Conservation (phyloP, 202 grass and related monocot genomes). For the Brachypodium distachyon region DNA sequence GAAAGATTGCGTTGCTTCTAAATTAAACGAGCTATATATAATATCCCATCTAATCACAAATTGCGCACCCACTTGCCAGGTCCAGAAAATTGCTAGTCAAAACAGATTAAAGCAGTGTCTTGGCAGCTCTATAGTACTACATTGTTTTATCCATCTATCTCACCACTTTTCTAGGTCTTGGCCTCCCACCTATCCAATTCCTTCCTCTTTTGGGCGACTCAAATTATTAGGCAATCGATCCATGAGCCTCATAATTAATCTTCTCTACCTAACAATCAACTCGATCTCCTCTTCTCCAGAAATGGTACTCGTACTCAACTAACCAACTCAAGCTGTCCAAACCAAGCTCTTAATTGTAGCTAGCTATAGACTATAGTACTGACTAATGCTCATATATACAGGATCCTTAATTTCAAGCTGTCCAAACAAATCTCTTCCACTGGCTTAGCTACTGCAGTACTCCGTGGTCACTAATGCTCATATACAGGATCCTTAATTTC, state of each 20-base stretch:
- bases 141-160: conserved; percentile 2
- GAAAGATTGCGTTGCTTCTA: conserved; percentile 13
- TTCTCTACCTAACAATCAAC: conserved; percentile 9
- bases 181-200: neutral
- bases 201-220: neutral
- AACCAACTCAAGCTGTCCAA: conserved; percentile 20
- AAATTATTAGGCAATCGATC: neutral
- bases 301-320: neutral
- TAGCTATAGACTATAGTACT: neutral
- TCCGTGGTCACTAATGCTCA: too few relatives aligned
- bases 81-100: neutral
- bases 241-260: neutral
- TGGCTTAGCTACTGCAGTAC: too few relatives aligned
- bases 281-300: neutral
- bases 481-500: too few relatives aligned
- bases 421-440: too few relatives aligned
- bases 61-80: neutral
- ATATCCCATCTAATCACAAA: conserved; percentile 6
- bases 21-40: neutral
- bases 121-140: neutral
- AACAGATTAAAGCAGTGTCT: neutral
- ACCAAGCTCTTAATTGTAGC: neutral
- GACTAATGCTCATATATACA: neutral
- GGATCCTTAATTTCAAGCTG: too few relatives aligned
- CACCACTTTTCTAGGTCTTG: neutral